Base-by-base conservation (phyloP, 1,284 basidiomycete species). In the Ustilago trichophora region DNA sequence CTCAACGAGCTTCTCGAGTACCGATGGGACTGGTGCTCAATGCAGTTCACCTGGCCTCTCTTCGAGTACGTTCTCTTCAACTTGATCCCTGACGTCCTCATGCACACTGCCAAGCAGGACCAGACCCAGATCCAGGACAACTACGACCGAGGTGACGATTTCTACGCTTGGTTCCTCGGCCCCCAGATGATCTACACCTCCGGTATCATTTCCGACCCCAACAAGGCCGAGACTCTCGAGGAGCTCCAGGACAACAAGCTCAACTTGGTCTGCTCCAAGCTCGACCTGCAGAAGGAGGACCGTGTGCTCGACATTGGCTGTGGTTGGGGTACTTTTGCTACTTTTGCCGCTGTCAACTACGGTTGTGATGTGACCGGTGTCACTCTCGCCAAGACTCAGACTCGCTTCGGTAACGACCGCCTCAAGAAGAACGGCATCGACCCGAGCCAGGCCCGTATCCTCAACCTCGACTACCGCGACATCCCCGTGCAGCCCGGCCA, bases 241-340 rank as follows among this genome's bases (percentile, higher is more conserved):
- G 87, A 95, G 78, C 87, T 99, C 32, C 96, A 99, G 85, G 95
- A 98, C 84, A 99, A 98, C 87, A 98, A 98, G 83, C 88, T 98
- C 65, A 89, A 89, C 32, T 84, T 96, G 63, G 94, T 98, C 31
- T 98, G 95, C 85, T 90, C 90, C 78, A 98, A 98, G 84, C 88
- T 99, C 67, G 87, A 90, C 80, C 87, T 98, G 53, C 85, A 96
- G 80, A 87, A 91, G 21, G 86, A 86, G 0, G 92, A 94, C 83
- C 86, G 88, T 66, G 85, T 98, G 29, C 88, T 98, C 54, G 92
- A 93, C 76, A 91, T 97, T 70, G 95, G 95, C 29, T 98, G 96
- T 81, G 96, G 96, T 44, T 98, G 95, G 96, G 96, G 95, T 26
- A 98, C 96, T 1, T 88, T 99, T 52, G 87, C 88, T 43, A 89